Evolutionary conservation across 129 eudicot genomes (phyloP).

Genomic region (Glebionis coronaria): DNA sequence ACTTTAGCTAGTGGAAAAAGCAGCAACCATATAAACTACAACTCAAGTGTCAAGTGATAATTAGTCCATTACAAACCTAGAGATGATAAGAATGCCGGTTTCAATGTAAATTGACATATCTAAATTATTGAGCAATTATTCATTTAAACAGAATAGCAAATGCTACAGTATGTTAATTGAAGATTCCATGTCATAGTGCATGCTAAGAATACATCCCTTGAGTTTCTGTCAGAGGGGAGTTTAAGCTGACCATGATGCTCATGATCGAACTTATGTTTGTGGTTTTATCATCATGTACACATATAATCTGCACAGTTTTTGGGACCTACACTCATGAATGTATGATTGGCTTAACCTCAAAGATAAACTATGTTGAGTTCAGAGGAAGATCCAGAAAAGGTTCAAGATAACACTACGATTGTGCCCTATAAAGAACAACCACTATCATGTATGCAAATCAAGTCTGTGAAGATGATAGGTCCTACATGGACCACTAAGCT

Average conservation of each 20-base stretch:
- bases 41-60: neutral
- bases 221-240: constrained; percentile 26
- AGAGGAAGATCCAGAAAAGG: constrained; percentile 20
- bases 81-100: neutral
- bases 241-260: neutral
- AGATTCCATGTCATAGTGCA: constrained; percentile 11
- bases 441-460: constrained; percentile 16
- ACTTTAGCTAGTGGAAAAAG: constrained; percentile 9
- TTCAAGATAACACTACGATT: constrained; percentile 18
- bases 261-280: constrained; percentile 9
- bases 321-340: constrained; percentile 19
- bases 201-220: constrained; percentile 32
- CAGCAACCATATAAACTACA: neutral
- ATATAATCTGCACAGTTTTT: constrained; percentile 7
- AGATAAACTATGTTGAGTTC: constrained; percentile 23
- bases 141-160: neutral
- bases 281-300: constrained; percentile 23
- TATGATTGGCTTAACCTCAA: constrained; percentile 31
- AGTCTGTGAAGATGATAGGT: constrained; percentile 17
- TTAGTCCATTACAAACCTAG: no score
- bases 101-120: constrained; percentile 5
- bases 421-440: constrained; percentile 20
- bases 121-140: constrained; percentile 5
- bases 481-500: constrained; percentile 18
- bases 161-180: neutral